Evolutionary conservation across 768 basidiomycete species (phyloP).

Genomic region (Mycena rebaudengoi): DNA sequence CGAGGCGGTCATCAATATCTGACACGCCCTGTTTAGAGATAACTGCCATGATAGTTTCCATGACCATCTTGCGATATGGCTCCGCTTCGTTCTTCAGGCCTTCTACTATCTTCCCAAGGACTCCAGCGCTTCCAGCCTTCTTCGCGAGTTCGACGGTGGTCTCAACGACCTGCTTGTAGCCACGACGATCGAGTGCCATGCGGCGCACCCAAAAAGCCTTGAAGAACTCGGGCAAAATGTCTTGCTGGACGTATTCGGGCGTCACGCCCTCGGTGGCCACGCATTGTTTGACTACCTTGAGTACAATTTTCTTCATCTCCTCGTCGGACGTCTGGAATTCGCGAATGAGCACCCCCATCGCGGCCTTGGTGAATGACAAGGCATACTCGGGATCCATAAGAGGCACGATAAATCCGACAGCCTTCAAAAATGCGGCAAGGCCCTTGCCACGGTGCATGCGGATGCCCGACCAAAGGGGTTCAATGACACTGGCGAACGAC

Average conservation of each 20-base stretch:
- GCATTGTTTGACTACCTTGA: conserved; percentile 99
- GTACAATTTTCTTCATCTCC: conserved; percentile 99
- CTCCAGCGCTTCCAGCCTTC: conserved; percentile 94
- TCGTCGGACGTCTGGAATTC: conserved; percentile 99
- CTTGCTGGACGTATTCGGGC: conserved; percentile 91
- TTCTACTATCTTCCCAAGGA: conserved; percentile 86
- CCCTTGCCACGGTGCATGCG: conserved; percentile 94
- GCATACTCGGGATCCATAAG: conserved; percentile 99
- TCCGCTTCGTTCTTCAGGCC: conserved; percentile 92
- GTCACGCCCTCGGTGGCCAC: conserved; percentile 98
- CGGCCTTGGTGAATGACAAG: conserved; percentile 97
- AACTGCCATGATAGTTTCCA: conserved; percentile 99
- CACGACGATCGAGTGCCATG: conserved; percentile 96
- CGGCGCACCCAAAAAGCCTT: conserved; percentile 97
- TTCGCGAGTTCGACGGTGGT: conserved; percentile 98
- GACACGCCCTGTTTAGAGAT: conserved; percentile 90
- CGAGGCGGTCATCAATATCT: conserved; percentile 94
- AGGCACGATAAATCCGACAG: conserved; percentile 98
- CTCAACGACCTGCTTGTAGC: conserved; percentile 97
- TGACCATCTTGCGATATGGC: conserved; percentile 98
- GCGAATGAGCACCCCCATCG: conserved; percentile 95
- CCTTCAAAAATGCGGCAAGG: conserved; percentile 93
- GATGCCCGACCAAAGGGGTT: conserved; percentile 93
- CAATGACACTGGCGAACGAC: conserved; percentile 96
- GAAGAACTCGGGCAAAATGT: conserved; percentile 98